Base-by-base conservation (phyloP, 1,284 basidiomycete genomes). In the Apiotrichum montevideense region DNA sequence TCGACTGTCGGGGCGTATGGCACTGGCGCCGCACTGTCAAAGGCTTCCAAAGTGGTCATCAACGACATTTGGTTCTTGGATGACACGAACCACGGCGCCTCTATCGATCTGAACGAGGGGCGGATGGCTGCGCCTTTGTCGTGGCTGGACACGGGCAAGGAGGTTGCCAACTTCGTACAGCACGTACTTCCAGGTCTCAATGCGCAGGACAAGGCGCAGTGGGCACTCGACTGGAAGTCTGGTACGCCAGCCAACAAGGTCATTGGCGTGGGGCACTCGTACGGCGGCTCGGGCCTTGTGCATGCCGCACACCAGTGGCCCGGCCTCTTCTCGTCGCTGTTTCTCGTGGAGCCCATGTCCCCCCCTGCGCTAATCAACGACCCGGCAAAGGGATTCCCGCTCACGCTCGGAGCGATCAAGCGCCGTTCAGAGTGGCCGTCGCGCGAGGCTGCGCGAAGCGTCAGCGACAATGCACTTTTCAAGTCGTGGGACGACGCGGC, bases 51-150 rank as follows among this genome's bases (percentile, higher is more conserved):
- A 8, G 52, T 62, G 4, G 42, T 52, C 14, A 72, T 93, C 14
- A 84, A 87, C 64, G 89, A 93, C 68, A 79, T 91, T 13, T 92
- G 88, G 88, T 74, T 82, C 1, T 83, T 88, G 76, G 90, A 93
- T 63, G 81, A 85, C 43, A 80, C 85, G 2, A 84, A 89, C 59
- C 87, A 90, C 56, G 89, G 87, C 0, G 88, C 90, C 56, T 81
- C 86, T 13, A 84, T 80, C 1, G 72, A 87, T 21, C 57, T 91
- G 52, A 93, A 91, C 61, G 78, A 75, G 0, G 73, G 78, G 0
- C 74, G 76, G 21, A 74, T 87, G 2, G 81, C 80, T 0, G 52
- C 64, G 0, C 57, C 68, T 0, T 61, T 65, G 40, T 55, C 57
- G 4, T 75, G 73, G 73, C 45, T 51, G 41, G 80, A 82, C 32